These are phyloP conservation scores for Diaporthe eres DNA, from an alignment of 2,329 filamentous ascomycete genomes.

Conservation along the genomic window DNA sequence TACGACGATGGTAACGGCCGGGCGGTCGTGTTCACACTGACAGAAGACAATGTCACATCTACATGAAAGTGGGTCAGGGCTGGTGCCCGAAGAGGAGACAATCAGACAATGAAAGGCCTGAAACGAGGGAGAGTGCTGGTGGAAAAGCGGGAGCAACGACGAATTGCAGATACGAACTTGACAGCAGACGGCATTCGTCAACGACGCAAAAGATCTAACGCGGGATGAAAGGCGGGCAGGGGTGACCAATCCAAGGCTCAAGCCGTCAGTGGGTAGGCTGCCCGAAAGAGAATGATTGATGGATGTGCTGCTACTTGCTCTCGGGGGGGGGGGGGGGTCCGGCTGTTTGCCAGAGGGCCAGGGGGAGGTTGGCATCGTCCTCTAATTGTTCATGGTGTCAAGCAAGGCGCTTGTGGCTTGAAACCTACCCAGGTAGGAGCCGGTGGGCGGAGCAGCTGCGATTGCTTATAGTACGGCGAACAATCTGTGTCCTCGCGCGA, in stretches of 20 bases:
- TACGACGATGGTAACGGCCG: background rate
- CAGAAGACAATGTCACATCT: background rate
- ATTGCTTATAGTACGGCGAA: constrained; percentile 29
- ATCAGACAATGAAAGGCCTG: background rate
- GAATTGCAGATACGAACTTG: constrained; percentile 24
- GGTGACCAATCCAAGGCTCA: background rate
- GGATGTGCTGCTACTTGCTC: constrained; percentile 7
- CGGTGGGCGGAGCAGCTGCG: background rate
- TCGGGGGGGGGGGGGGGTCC: background rate
- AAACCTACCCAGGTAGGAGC: background rate
- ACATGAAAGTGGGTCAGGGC: background rate
- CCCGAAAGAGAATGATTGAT: background rate
- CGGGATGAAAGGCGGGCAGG: background rate
- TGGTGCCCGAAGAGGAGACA: background rate
- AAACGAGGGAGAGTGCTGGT: background rate
- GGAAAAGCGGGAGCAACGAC: background rate
- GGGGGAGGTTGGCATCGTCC: background rate
- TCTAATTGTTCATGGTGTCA: constrained; percentile 15
- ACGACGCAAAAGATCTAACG: constrained; percentile 18
- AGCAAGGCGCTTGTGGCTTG: constrained; percentile 26
- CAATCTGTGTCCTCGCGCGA: constrained; percentile 13
- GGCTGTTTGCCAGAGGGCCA: background rate
- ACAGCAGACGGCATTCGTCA: constrained; percentile 15
- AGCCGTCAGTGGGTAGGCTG: background rate
- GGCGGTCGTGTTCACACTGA: background rate